Evolutionary conservation across 495 filamentous ascomycete species (phyloP).

Genomic region (Penicillium fimorum): DNA sequence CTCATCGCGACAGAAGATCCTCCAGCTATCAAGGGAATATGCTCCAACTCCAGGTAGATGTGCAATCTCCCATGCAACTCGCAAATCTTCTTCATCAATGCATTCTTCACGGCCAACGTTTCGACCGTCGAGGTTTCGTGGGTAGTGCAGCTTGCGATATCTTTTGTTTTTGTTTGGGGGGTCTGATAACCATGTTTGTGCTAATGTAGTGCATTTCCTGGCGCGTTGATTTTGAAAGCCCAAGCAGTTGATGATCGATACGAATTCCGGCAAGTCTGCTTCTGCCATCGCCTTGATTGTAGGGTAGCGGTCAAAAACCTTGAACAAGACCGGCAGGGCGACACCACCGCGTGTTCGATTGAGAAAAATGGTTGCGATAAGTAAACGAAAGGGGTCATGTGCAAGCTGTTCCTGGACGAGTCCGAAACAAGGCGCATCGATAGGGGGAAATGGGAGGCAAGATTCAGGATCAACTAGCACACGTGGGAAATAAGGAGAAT

Average conservation of each 20-base stretch:
- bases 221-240: conserved; percentile 70
- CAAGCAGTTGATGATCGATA: conserved; percentile 64
- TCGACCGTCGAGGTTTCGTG: conserved; percentile 50
- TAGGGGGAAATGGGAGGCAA: conserved; percentile 68
- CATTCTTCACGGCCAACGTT: conserved; percentile 53
- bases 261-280: conserved; percentile 57
- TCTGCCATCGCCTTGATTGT: conserved; percentile 61
- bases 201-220: conserved; percentile 62
- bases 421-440: conserved; percentile 63
- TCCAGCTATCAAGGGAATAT: conserved; percentile 89
- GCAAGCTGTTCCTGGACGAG: conserved; percentile 81
- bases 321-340: conserved; percentile 75
- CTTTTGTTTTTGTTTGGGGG: conserved; percentile 60
- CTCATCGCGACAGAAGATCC: conserved; percentile 87
- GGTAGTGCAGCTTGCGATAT: conserved; percentile 71
- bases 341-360: conserved; percentile 72
- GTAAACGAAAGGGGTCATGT: conserved; percentile 64
- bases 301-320: conserved; percentile 66
- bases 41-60: conserved; percentile 79
- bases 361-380: conserved; percentile 77
- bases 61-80: conserved; percentile 77
- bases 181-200: conserved; percentile 63
- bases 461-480: conserved; percentile 52
- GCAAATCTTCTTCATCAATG: conserved; percentile 40
- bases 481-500: conserved; percentile 49